phyloP scores from a whole-genome alignment of 2,329 filamentous ascomycete species.

The Fusarium xyrophilum region DNA sequence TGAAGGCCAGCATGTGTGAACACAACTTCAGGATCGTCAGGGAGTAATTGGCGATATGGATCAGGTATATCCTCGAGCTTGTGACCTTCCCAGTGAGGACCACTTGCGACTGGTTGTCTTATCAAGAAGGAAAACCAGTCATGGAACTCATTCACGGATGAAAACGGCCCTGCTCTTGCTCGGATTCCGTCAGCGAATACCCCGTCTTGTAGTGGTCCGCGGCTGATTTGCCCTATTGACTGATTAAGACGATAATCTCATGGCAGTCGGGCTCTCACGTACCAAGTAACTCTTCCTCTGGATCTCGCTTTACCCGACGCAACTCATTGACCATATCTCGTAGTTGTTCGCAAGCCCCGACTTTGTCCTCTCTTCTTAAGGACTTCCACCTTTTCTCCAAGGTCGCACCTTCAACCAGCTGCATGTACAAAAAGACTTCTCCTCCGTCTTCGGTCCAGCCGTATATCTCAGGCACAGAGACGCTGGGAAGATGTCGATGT shows the following conservation, averaged over 20 bases:
- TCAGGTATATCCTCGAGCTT: not conserved
- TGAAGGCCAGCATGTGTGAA: constrained; percentile 6
- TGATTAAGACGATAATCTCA: fast-evolving
- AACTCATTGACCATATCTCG: not conserved
- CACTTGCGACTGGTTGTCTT: not conserved
- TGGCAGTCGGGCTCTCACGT: not conserved
- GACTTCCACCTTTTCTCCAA: constrained; percentile 1
- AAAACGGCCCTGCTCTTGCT: not conserved
- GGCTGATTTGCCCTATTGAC: not conserved
- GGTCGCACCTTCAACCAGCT: not conserved
- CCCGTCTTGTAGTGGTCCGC: not conserved
- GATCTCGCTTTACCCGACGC: not conserved
- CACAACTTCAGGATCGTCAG: not conserved
- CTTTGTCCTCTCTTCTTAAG: not conserved
- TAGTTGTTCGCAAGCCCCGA: not conserved
- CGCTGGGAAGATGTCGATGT: not conserved
- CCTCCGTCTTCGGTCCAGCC: not conserved
- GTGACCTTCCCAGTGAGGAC: not conserved
- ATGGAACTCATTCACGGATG: constrained; percentile 1
- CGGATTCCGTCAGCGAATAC: not conserved
- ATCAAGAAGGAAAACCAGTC: constrained; percentile 8
- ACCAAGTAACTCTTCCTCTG: constrained; percentile 6
- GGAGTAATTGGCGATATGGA: not conserved
- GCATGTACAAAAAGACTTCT: constrained; percentile 10
- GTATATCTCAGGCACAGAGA: constrained; percentile 21